These are phyloP conservation scores for Nitzschia sp. DNA, from an alignment of 108 stramenopile species.

Conservation along the genomic window DNA sequence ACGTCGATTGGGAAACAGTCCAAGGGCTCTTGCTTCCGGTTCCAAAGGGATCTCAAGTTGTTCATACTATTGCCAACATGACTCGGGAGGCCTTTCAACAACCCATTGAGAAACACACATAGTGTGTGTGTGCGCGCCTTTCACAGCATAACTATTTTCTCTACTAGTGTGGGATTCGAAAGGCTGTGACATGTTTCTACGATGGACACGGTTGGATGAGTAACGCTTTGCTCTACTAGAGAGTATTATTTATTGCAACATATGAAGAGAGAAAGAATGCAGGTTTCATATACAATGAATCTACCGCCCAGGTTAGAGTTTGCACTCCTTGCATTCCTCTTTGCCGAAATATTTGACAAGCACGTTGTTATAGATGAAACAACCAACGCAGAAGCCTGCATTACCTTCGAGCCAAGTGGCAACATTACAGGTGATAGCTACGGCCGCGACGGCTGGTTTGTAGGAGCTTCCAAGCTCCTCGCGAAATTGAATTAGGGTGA, in stretches of 20 bases:
- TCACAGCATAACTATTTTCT: too few species aligned
- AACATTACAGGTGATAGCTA: slow-evolving; percentile 40
- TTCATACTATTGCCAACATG: slow-evolving; percentile 42
- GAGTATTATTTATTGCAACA: too few species aligned
- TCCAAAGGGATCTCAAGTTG: slow-evolving; percentile 46
- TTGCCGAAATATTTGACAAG: slow-evolving; percentile 28
- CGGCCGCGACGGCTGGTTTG: slow-evolving; percentile 20
- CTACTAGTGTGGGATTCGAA: too few species aligned
- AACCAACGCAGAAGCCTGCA: slow-evolving; percentile 59
- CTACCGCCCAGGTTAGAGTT: too few species aligned
- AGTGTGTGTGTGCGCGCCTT: too few species aligned
- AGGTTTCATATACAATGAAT: too few species aligned
- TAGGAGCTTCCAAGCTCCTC: slow-evolving; percentile 28
- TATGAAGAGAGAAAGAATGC: too few species aligned
- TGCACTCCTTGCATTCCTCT: slow-evolving; percentile 60
- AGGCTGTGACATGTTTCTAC: too few species aligned
- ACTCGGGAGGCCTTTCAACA: not conserved
- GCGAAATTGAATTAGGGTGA: slow-evolving; percentile 24
- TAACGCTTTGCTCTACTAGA: too few species aligned
- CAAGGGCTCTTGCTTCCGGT: slow-evolving; percentile 26
- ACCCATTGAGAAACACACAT: too few species aligned
- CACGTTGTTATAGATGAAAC: slow-evolving; percentile 54
- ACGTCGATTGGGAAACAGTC: slow-evolving; percentile 17
- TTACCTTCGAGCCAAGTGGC: slow-evolving; percentile 51
- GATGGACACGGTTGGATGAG: too few species aligned